Evolutionary conservation across 768 basidiomycete genomes (phyloP).

Genomic region (Russula earlei): DNA sequence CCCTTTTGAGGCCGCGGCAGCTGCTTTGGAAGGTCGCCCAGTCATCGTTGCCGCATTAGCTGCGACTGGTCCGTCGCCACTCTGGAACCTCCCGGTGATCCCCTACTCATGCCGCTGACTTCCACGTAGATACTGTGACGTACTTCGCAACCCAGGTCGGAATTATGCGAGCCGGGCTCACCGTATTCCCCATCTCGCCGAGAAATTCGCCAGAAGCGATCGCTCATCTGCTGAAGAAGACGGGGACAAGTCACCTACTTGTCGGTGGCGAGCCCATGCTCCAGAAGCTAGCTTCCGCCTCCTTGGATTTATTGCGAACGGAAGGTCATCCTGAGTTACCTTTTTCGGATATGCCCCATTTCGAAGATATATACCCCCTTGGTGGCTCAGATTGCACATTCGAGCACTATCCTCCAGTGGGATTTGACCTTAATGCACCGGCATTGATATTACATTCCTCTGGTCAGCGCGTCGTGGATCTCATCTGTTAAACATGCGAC

Average conservation of each 20-base stretch:
- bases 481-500: neutral
- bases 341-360: slow-evolving; percentile 19
- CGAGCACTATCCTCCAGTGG: slow-evolving; percentile 11
- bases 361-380: slow-evolving; percentile 21
- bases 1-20: neutral
- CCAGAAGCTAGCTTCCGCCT: slow-evolving; percentile 12
- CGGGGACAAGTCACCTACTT: slow-evolving; percentile 26
- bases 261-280: slow-evolving; percentile 19
- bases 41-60: slow-evolving; percentile 19
- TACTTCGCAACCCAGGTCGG: slow-evolving; percentile 25
- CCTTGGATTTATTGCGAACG: slow-evolving; percentile 6
- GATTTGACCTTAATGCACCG: slow-evolving; percentile 16
- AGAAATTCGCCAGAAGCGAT: slow-evolving; percentile 37
- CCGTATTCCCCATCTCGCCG: slow-evolving; percentile 32
- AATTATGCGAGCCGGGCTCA: slow-evolving; percentile 33
- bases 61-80: slow-evolving; percentile 14
- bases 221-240: slow-evolving; percentile 23
- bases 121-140: slow-evolving; percentile 21
- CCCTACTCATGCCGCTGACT: neutral
- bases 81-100: neutral
- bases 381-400: slow-evolving; percentile 3
- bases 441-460: slow-evolving; percentile 26
- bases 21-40: slow-evolving; percentile 13
- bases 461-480: slow-evolving; percentile 12
- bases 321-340: slow-evolving; percentile 1